Evolutionary conservation across 2,329 filamentous ascomycete species (phyloP).

Genomic region (Thermochaetoides dissita): DNA sequence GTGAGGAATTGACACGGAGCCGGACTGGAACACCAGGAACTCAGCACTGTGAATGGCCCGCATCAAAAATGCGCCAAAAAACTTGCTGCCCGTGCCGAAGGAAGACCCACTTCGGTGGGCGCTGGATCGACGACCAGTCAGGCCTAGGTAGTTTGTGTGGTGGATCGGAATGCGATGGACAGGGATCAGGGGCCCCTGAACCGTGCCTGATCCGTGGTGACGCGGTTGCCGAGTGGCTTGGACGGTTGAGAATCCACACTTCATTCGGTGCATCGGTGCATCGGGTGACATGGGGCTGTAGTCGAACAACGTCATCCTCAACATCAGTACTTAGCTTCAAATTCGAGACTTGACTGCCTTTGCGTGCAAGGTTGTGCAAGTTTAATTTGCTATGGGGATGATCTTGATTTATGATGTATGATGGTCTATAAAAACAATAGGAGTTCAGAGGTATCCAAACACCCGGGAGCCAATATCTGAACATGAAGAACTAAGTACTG

Average conservation of each 20-base stretch:
- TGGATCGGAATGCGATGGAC: conserved; percentile 2
- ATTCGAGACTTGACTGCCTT: too few species aligned
- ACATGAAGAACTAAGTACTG: too few species aligned
- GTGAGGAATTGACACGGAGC: background rate
- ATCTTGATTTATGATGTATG: too few species aligned
- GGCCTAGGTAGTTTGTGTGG: conserved; percentile 4
- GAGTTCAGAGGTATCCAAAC: too few species aligned
- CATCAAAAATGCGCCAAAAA: conserved; percentile 2
- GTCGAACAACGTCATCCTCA: too few species aligned
- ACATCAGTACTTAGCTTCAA: too few species aligned
- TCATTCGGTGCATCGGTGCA: too few species aligned
- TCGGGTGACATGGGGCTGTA: conserved; percentile 1
- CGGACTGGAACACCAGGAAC: background rate
- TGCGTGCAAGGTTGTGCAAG: too few species aligned
- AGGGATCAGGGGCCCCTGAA: background rate
- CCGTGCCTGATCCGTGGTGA: background rate
- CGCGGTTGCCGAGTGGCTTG: conserved; percentile 7
- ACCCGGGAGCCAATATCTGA: too few species aligned
- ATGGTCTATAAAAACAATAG: too few species aligned
- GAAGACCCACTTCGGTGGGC: background rate
- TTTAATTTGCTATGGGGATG: too few species aligned
- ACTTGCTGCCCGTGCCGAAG: background rate
- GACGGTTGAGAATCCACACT: conserved; percentile 4
- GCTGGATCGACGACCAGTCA: conserved; percentile 2
- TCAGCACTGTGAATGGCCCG: background rate